Evolutionary conservation across 768 basidiomycete genomes (phyloP), one percentile per base, ranked within the genome.

Genomic region (Chalciporus chontae): DNA sequence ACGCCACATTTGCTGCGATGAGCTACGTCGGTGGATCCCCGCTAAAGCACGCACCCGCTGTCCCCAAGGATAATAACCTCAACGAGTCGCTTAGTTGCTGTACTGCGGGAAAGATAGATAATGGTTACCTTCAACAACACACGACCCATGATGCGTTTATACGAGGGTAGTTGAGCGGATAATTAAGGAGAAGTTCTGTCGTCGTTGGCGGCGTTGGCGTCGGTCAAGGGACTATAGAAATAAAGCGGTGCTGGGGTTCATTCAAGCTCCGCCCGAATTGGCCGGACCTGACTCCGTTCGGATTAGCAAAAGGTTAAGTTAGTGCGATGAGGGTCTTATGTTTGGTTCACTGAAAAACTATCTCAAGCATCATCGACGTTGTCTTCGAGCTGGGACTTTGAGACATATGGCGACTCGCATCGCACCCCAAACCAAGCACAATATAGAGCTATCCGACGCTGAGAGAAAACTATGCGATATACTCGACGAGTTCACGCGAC

Each of bases 41-140:
- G 26, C 46, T 21, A 14, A 13, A 41, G 40, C 37, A 57, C 90
- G 54, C 65, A 92, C 90, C 90, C 90, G 71, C 90, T 93, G 79
- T 98, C 96, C 60, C 95, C 95, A 54, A 98, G 85, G 70, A 99
- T 98, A 73, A 98, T 98, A 69, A 96, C 94, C 95, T 97, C 61
- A 15, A 21, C 43, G 7, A 7, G 14, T 36, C 29, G 9, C 45
- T 64, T 24, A 63, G 53, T 8, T 37, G 44, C 40, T 51, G 42
- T 45, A 23, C 38, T 19, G 7, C 23, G 34, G n/a, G 19, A 36
- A 10, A 39, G 23, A 21, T 19, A 34, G n/a, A 45, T 24, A 19
- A 37, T 31, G 59, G 66, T 29, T 41, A 88, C 90, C 83, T 92
- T 92, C 67, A 93, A 79, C 53, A 92, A 76, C 66, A 90, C 87